Conservation (phyloP, 2,329 filamentous ascomycete genomes). For the Exophiala aquamarina region DNA sequence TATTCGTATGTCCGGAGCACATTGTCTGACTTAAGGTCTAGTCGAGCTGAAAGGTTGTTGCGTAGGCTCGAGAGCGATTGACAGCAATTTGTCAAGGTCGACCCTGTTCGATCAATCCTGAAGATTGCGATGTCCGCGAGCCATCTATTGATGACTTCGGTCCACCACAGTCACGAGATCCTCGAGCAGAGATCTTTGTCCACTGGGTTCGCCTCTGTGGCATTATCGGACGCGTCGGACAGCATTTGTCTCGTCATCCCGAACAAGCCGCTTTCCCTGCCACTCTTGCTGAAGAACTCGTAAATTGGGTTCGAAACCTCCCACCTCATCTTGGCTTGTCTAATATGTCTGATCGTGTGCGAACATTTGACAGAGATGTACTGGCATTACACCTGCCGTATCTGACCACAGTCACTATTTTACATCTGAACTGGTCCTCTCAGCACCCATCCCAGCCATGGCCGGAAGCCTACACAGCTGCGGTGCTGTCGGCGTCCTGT, state of each 20-base stretch:
- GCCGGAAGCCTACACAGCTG: slow-evolving; percentile 38
- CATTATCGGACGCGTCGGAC: slow-evolving; percentile 43
- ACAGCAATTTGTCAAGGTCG: slow-evolving; percentile 47
- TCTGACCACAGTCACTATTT: slow-evolving; percentile 43
- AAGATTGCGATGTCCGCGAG: slow-evolving; percentile 42
- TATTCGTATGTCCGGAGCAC: slow-evolving; percentile 33
- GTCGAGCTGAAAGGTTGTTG: too few species aligned
- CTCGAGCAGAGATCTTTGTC: slow-evolving; percentile 42
- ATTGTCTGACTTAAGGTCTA: too few species aligned
- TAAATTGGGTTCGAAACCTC: slow-evolving; percentile 37
- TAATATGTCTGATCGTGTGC: slow-evolving; percentile 31
- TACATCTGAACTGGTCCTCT: slow-evolving; percentile 38
- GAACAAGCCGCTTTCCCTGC: slow-evolving; percentile 26
- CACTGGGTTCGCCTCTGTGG: slow-evolving; percentile 44
- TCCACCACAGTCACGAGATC: slow-evolving; percentile 32
- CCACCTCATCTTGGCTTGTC: slow-evolving; percentile 36
- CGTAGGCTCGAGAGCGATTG: slow-evolving; percentile 36
- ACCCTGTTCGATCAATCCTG: slow-evolving; percentile 44
- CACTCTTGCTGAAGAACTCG: slow-evolving; percentile 35
- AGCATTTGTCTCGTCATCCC: slow-evolving; percentile 35
- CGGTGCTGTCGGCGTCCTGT: slow-evolving; percentile 41
- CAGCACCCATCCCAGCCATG: slow-evolving; percentile 30
- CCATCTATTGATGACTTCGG: slow-evolving; percentile 40
- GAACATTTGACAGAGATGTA: slow-evolving; percentile 41
- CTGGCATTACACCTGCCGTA: slow-evolving; percentile 46